Evolutionary conservation across 2,329 filamentous ascomycete genomes (phyloP).

Genomic region (Fusarium hainanense): DNA sequence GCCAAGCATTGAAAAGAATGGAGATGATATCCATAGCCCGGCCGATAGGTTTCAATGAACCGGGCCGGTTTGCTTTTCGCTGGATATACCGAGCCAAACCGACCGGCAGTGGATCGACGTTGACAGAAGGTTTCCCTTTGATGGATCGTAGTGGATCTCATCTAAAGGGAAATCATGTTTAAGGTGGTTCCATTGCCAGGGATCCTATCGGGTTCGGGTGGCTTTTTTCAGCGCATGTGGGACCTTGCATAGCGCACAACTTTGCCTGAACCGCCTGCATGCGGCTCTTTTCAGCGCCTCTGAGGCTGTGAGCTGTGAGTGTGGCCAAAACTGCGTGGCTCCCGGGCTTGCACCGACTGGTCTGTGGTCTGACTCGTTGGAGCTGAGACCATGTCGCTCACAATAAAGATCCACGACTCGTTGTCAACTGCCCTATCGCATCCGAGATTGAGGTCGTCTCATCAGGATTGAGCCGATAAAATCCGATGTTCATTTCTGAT

Average conservation of each 20-base stretch:
- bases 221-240: conserved; percentile 16
- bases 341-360: not conserved
- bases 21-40: conserved; percentile 33
- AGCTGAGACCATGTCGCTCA: conserved; percentile 26
- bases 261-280: conserved; percentile 37
- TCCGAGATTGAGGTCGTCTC: not conserved
- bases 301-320: conserved; percentile 5
- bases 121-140: conserved; percentile 46
- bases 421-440: conserved; percentile 11
- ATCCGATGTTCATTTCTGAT: conserved; percentile 19
- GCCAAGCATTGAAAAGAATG: conserved; percentile 6
- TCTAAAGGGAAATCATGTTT: conserved; percentile 36
- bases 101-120: conserved; percentile 43
- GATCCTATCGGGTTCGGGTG: conserved; percentile 1
- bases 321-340: not conserved
- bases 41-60: conserved; percentile 10
- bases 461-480: conserved; percentile 25
- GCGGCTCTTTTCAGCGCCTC: conserved; percentile 32
- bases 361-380: conserved; percentile 20
- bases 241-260: conserved; percentile 31
- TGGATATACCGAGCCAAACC: conserved; percentile 25
- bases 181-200: conserved; percentile 31
- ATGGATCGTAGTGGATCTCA: conserved; percentile 44
- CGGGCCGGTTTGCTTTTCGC: conserved; percentile 17
- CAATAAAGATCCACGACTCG: conserved; percentile 27